Evolutionary conservation across 73 alveolate species (phyloP), one percentile per base, ranked within the genome.

Genomic region (Vitrella brassicaformis): DNA sequence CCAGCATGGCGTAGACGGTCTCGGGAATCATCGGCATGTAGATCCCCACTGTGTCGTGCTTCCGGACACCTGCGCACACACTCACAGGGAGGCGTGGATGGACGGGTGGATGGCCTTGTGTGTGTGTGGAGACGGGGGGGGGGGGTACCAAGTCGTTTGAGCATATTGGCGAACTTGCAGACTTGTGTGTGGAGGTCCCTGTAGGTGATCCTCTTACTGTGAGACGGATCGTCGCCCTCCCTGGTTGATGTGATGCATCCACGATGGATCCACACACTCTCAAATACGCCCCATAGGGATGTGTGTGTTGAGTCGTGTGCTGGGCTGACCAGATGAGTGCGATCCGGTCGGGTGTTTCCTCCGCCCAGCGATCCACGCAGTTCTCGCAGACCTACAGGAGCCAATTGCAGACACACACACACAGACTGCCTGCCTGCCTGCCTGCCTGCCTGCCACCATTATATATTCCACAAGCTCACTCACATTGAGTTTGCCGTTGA

Each of bases 11-110:
- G 72, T 92, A 90, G 27, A 92, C 92, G 27, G 97, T 95, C 81
- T 92, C 99, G 10, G 98, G 98, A 8, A 95, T 94, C 95, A 97
- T 93, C n/a, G 99, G 99, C 97, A 96, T 92, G 89, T 96, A 96
- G 70, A 94, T 87, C 70, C 94, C 81, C 10, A 95, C 94, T 81
- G 98, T 82, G 86, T 93, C 99, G 0, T 98, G 98, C 81, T 93
- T 90, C 29, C 81, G 77, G n/a, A 90, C 90, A 4, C 75, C 78
- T 72, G 26, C n/a, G n/a, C n/a, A n/a, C n/a, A 72, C 7, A 27
- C 27, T 10, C 1, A 1, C 25, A 68, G 28, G 27, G 0, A 19
- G 32, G 1, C 18, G 75, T 25, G 0, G 14, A 14, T 67, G 18
- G 0, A 0, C 10, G 28, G 67, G 22, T 25, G 67, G n/a, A 28